These are phyloP conservation scores for Hawksworthiomyces lignivorus DNA, from an alignment of 2,329 filamentous ascomycete genomes.

Conservation along the genomic window DNA sequence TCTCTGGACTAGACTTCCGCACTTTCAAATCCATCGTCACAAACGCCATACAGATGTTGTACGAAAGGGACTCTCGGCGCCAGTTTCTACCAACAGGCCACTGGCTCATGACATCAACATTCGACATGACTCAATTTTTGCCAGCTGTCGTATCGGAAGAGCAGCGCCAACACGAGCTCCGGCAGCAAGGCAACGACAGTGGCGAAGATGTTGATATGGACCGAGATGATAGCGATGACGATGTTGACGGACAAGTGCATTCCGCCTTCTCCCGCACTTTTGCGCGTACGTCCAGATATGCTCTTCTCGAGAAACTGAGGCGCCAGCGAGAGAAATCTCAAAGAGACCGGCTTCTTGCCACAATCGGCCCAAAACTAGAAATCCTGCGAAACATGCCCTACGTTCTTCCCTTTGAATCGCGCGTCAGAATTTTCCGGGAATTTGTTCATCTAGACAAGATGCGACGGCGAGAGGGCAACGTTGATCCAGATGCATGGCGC, in stretches of 20 bases:
- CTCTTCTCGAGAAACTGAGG: slow-evolving; percentile 55
- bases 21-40: slow-evolving; percentile 77
- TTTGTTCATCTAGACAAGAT: slow-evolving; percentile 81
- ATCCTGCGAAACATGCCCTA: slow-evolving; percentile 96
- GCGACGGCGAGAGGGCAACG: slow-evolving; percentile 57
- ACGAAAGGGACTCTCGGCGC: slow-evolving; percentile 85
- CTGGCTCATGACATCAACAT: slow-evolving; percentile 85
- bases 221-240: slow-evolving; percentile 25
- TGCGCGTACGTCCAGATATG: slow-evolving; percentile 54
- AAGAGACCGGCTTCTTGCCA: slow-evolving; percentile 64
- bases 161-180: slow-evolving; percentile 63
- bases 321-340: slow-evolving; percentile 59
- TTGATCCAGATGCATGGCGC: slow-evolving; percentile 71
- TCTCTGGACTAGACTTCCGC: slow-evolving; percentile 66
- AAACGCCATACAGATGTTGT: slow-evolving; percentile 74
- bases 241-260: slow-evolving; percentile 18
- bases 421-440: slow-evolving; percentile 87
- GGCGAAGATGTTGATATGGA: slow-evolving; percentile 35
- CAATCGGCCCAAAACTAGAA: slow-evolving; percentile 78
- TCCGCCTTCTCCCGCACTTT: slow-evolving; percentile 36
- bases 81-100: slow-evolving; percentile 75
- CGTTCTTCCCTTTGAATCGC: slow-evolving; percentile 83
- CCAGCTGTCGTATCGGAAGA: slow-evolving; percentile 82
- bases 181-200: slow-evolving; percentile 53
- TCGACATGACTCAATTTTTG: slow-evolving; percentile 86